These are phyloP conservation scores for Solanum appendiculatum DNA, from an alignment of 257 asterid genomes.

Conservation along the genomic window DNA sequence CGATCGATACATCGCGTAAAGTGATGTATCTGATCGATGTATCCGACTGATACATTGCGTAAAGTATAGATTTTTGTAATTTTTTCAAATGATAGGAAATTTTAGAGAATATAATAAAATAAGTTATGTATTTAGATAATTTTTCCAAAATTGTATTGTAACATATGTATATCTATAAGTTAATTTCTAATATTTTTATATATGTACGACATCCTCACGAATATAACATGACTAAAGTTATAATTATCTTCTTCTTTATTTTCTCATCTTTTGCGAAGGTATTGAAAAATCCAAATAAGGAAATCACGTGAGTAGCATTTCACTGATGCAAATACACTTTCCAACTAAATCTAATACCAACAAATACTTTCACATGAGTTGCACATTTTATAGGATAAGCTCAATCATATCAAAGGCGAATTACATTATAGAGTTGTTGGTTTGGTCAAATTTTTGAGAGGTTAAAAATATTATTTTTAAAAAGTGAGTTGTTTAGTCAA, in stretches of 20 bases:
- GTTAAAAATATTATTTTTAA: background rate
- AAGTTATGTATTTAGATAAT: too few relatives aligned
- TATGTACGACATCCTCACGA: too few relatives aligned
- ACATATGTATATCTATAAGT: background rate
- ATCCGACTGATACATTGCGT: too few relatives aligned
- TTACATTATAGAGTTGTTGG: background rate
- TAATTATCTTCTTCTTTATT: background rate
- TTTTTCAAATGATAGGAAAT: too few relatives aligned
- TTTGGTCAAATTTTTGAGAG: background rate
- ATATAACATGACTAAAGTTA: background rate
- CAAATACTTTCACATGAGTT: background rate
- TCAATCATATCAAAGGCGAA: background rate
- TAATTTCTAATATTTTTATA: too few relatives aligned
- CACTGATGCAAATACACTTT: background rate
- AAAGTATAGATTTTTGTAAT: too few relatives aligned
- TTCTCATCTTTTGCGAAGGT: background rate
- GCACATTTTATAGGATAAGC: background rate
- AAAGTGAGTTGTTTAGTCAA: too few relatives aligned
- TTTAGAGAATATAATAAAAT: too few relatives aligned
- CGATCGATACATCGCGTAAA: too few relatives aligned
- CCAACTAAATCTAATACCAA: background rate
- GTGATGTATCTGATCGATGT: too few relatives aligned
- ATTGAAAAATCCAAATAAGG: background rate
- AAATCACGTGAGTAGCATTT: background rate
- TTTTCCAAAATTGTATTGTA: too few relatives aligned